phyloP scores from a whole-genome alignment of 2,329 filamentous ascomycete species.

The Mycosphaerella sp. region DNA sequence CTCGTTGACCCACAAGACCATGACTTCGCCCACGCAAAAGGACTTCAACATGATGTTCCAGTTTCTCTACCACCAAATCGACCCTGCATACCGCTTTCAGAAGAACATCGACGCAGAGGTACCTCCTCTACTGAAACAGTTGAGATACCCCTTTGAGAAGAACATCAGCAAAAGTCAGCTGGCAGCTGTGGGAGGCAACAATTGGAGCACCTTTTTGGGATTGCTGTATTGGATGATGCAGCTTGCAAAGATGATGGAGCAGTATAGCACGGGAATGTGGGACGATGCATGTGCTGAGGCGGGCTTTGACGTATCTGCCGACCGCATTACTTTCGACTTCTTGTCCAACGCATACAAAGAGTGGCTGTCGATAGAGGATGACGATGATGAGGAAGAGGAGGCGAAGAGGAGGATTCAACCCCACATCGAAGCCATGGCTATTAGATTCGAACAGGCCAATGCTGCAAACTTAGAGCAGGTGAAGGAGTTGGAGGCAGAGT shows the following conservation, averaged over 20 bases:
- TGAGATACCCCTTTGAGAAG: constrained; percentile 91
- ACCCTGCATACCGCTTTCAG: constrained; percentile 86
- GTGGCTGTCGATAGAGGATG: constrained; percentile 74
- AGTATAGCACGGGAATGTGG: constrained; percentile 70
- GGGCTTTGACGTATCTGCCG: constrained; percentile 78
- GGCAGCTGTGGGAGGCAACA: constrained; percentile 88
- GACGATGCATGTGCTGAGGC: constrained; percentile 84
- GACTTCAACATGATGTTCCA: constrained; percentile 98
- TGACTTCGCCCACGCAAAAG: constrained; percentile 93
- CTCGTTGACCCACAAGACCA: constrained; percentile 78
- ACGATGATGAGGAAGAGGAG: constrained; percentile 79
- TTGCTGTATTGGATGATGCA: constrained; percentile 99
- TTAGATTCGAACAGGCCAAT: constrained; percentile 78
- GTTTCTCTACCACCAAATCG: constrained; percentile 93
- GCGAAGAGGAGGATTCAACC: constrained; percentile 71
- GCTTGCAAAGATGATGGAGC: constrained; percentile 85
- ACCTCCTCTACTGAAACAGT: constrained; percentile 81
- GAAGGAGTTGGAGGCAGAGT: constrained; percentile 77
- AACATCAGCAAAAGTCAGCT: constrained; percentile 96
- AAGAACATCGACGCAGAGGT: constrained; percentile 96
- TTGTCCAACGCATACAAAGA: constrained; percentile 83
- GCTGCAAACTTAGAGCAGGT: constrained; percentile 78
- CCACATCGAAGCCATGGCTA: constrained; percentile 81
- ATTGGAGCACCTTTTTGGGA: constrained; percentile 92
- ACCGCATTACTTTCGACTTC: constrained; percentile 92